Evolutionary conservation across 75 land plant species (phyloP).

Genomic region (Adiantum capillusveneris): DNA sequence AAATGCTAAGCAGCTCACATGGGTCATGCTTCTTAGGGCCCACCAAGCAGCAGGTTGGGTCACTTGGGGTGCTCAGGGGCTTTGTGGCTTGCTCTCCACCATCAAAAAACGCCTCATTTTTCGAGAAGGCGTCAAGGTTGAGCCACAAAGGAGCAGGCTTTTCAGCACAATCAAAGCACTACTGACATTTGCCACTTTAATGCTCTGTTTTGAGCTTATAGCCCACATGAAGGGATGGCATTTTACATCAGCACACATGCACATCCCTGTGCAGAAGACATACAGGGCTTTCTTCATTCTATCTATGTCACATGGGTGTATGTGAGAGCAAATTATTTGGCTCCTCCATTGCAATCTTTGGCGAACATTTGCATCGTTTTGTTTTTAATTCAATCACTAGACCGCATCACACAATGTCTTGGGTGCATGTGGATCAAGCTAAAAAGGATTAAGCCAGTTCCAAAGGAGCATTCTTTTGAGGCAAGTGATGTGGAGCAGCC

Average conservation of each 20-base stretch:
- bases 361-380: constrained; percentile 60
- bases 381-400: too few relatives aligned
- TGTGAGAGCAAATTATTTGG: constrained; percentile 62
- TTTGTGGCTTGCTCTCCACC: constrained; percentile 54
- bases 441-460: constrained; percentile 52
- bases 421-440: constrained; percentile 77
- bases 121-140: constrained; percentile 26
- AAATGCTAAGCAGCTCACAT: too few relatives aligned
- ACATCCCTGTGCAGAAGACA: constrained; percentile 27
- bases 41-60: constrained; percentile 66
- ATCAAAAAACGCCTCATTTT: constrained; percentile 48
- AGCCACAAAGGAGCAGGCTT: constrained; percentile 43
- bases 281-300: constrained; percentile 39
- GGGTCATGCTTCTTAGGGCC: too few relatives aligned
- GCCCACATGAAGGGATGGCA: too few relatives aligned
- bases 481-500: constrained; percentile 47
- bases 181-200: constrained; percentile 31
- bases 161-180: constrained; percentile 45
- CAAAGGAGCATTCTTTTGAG: constrained; percentile 39
- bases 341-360: constrained; percentile 49
- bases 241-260: constrained; percentile 39
- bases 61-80: constrained; percentile 42
- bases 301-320: constrained; percentile 54
- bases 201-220: constrained; percentile 51
- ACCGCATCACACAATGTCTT: constrained; percentile 53